Base-by-base conservation (phyloP, 2,329 filamentous ascomycete species). In the Cordyceps cateniannulata region DNA sequence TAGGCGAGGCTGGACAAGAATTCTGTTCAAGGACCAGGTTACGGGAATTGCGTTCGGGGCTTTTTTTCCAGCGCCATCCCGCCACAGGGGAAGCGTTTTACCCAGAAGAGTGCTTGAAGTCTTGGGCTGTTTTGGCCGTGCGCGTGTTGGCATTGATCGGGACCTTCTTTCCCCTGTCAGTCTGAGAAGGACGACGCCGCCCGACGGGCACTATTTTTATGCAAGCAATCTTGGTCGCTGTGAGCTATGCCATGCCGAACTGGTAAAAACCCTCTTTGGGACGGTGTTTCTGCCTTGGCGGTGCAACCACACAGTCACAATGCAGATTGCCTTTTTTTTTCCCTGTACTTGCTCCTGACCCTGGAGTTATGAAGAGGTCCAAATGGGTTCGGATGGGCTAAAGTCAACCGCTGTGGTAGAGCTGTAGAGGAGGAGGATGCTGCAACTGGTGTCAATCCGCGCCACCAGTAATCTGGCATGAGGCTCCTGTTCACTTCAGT, bases 181-280 rank as follows among this genome's bases (percentile, higher is more conserved):
- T 35, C 14, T 35, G 32, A 47, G 2, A 25, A 47, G 44, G 22
- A 47, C 8, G 22, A 10, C 44, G 10, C 44, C 42, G 42, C 44
- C 32, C 18, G n/a, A 24, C 44, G 42, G 53, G 42, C 42, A 56
- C 44, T 49, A 57, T 49, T 40, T 49, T 57, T 40, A 57, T 57
- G 54, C 54, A 57, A 57, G 54, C 14, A 49, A 49, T 57, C 32
- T 10, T 24, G 18, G 9, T 18, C 18, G 16, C 18, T 29, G 22
- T 49, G 32, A n/a, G 35, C 53, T 38, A 48, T 20, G 53, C 29
- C 44, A 22, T 18, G 6, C 16, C n/a, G 6, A 9, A 32, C 29
- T 32, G 29, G 29, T 9, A 14, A 35, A 35, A 35, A 9, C 3
- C 10, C 8, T 14, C 3, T 35, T 4, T 12, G 10, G 32, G 14